phyloP scores from a whole-genome alignment of 306 rosid genomes.

The Abrus pulchellus region DNA sequence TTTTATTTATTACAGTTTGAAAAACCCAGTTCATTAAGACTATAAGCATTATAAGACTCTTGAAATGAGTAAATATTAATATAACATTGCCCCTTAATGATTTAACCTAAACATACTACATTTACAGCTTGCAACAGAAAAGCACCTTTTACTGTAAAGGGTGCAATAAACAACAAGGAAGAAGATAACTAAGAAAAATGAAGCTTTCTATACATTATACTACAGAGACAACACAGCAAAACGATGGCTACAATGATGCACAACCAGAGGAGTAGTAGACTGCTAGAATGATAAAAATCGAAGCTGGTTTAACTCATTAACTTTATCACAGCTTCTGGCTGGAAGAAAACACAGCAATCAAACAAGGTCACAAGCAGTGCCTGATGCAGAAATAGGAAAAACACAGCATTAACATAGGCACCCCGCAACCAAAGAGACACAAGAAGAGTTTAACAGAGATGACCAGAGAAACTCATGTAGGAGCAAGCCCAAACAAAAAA shows the following conservation, averaged over 20 bases:
- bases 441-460: background rate
- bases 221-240: background rate
- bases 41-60: background rate
- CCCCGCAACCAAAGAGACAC: background rate
- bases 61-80: background rate
- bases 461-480: background rate
- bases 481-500: background rate
- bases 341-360: background rate
- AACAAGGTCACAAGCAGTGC: background rate
- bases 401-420: background rate
- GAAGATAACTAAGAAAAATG: background rate
- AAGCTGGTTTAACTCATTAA: background rate
- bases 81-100: background rate
- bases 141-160: background rate
- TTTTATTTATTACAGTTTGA: background rate
- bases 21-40: background rate
- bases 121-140: conserved; percentile 8
- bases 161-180: background rate
- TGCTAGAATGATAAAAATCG: background rate
- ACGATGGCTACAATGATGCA: conserved; percentile 1
- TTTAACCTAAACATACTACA: background rate
- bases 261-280: background rate
- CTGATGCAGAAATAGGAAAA: background rate
- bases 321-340: background rate
- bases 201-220: background rate